Conservation (phyloP, 73 alveolate species). For the Blepharisma stoltei region DNA sequence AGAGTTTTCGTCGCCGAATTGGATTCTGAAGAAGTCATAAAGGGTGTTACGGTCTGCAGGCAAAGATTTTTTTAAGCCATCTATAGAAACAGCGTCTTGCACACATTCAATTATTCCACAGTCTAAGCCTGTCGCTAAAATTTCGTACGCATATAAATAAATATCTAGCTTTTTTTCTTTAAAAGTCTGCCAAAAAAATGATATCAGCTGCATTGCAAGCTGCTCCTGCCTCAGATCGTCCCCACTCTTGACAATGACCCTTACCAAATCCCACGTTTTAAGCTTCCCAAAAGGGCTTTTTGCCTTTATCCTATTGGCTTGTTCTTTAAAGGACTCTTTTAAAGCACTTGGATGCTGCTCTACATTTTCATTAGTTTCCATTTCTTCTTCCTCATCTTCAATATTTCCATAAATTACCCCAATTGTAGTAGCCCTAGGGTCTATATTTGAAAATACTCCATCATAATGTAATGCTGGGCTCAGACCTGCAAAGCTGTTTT, state of each 20-base stretch:
- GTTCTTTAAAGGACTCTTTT: constrained; percentile 63
- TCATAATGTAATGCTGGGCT: no score
- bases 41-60: constrained; percentile 44
- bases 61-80: constrained; percentile 70
- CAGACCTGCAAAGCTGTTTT: no score
- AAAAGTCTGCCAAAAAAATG: constrained; percentile 66
- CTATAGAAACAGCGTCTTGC: constrained; percentile 77
- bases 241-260: constrained; percentile 72
- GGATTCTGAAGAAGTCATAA: constrained; percentile 46
- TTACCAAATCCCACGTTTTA: constrained; percentile 67
- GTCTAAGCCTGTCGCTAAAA: constrained; percentile 79
- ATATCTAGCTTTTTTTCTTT: constrained; percentile 47
- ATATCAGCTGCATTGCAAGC: constrained; percentile 85
- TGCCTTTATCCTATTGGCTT: constrained; percentile 71
- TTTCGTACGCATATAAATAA: constrained; percentile 81
- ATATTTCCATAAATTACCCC: constrained; percentile 29
- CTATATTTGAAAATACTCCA: no score
- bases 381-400: constrained; percentile 12
- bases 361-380: no score
- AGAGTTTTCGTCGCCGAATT: constrained; percentile 44
- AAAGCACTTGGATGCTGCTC: constrained; percentile 10
- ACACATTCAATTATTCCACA: constrained; percentile 82
- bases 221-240: constrained; percentile 90
- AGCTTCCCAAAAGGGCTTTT: constrained; percentile 79
- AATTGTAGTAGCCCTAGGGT: constrained; percentile 17